These are phyloP conservation scores for Allium sativum DNA, from an alignment of 106 monocot genomes.

Conservation along the genomic window DNA sequence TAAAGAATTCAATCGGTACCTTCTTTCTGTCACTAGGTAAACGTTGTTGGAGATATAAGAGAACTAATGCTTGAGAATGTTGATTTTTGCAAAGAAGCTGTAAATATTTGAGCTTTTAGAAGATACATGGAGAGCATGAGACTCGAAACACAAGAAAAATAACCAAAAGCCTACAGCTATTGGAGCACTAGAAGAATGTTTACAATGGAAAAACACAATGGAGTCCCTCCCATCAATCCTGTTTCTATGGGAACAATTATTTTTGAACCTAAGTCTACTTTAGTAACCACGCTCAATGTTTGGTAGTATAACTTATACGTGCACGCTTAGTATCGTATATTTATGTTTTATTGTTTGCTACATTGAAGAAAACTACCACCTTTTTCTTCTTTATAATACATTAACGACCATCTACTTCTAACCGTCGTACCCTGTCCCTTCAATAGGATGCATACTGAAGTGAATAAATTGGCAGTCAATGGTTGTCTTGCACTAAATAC, in stretches of 20 bases:
- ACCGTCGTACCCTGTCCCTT: too few species aligned
- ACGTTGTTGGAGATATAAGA: constrained; percentile 75
- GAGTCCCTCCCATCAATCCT: constrained; percentile 92
- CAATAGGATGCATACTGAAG: too few species aligned
- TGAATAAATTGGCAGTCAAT: too few species aligned
- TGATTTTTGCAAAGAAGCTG: constrained; percentile 84
- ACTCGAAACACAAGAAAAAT: constrained; percentile 71
- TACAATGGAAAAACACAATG: constrained; percentile 96
- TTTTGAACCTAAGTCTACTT: constrained; percentile 64
- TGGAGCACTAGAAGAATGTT: constrained; percentile 71
- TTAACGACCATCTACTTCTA: too few species aligned
- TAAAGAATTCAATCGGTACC: not conserved
- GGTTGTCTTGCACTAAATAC: too few species aligned
- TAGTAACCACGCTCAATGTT: constrained; percentile 93
- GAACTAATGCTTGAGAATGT: constrained; percentile 97
- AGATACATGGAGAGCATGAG: constrained; percentile 71
- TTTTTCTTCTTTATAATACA: too few species aligned
- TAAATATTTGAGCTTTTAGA: constrained; percentile 69
- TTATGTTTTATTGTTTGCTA: too few species aligned
- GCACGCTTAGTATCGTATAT: too few species aligned
- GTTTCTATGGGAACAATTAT: constrained; percentile 75
- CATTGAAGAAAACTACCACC: too few species aligned
- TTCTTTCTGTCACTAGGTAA: constrained; percentile 44
- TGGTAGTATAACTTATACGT: constrained; percentile 58
- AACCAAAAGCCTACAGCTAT: constrained; percentile 60